These are phyloP conservation scores for Annulohypoxylon bovei DNA, from an alignment of 495 filamentous ascomycete species.

Conservation along the genomic window DNA sequence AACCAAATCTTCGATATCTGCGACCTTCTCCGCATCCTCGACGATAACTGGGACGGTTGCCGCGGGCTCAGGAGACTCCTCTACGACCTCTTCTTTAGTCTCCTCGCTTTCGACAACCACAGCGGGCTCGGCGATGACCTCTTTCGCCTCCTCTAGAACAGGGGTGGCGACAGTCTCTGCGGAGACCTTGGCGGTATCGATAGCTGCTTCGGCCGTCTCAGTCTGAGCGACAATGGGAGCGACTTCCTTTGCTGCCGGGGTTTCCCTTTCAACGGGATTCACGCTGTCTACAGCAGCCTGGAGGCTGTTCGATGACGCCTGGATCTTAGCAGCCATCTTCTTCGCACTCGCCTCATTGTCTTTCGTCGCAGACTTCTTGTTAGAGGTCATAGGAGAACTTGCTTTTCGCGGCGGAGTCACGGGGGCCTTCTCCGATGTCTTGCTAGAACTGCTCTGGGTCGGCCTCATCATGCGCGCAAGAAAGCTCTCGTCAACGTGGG, in stretches of 20 bases:
- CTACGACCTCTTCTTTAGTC: neutral
- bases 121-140: constrained; percentile 13
- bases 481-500: constrained; percentile 76
- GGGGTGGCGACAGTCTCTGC: constrained; percentile 24
- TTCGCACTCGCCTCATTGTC: constrained; percentile 41
- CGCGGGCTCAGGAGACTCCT: constrained; percentile 20
- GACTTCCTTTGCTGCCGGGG: constrained; percentile 45
- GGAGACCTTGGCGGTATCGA: constrained; percentile 39
- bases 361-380: constrained; percentile 38
- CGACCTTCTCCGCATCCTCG: constrained; percentile 32
- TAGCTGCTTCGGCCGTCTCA: constrained; percentile 46
- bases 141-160: constrained; percentile 25
- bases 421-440: constrained; percentile 74
- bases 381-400: constrained; percentile 21
- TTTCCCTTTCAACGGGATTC: constrained; percentile 34
- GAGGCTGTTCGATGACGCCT: constrained; percentile 34
- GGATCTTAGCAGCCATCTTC: constrained; percentile 43
- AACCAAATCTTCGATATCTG: constrained; percentile 39
- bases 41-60: constrained; percentile 16
- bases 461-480: constrained; percentile 93
- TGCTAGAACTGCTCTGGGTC: constrained; percentile 80
- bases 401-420: constrained; percentile 53
- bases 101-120: neutral
- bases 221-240: constrained; percentile 45
- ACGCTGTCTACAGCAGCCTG: constrained; percentile 25